phyloP scores from a whole-genome alignment of 169 alveolate genomes.

The Cryptosporidium ubiquitum region DNA sequence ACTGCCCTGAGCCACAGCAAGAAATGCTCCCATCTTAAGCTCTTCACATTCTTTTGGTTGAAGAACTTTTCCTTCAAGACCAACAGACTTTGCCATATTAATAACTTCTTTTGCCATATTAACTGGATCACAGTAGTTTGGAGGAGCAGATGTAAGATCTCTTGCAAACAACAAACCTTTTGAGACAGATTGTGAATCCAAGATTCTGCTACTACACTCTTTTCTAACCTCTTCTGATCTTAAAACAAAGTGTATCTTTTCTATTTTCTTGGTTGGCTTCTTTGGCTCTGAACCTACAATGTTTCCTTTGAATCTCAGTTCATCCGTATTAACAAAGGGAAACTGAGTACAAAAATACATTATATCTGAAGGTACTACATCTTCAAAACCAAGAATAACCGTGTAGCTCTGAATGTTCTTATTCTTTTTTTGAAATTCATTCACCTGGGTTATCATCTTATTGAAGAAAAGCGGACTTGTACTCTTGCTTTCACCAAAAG shows the following conservation, averaged over 20 bases:
- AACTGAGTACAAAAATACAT: conserved; percentile 57
- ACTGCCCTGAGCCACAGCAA: conserved; percentile 90
- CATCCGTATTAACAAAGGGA: conserved; percentile 18
- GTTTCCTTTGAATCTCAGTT: conserved; percentile 36
- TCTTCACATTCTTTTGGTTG: conserved; percentile 85
- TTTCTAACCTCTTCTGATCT: conserved; percentile 1
- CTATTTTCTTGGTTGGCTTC: not conserved
- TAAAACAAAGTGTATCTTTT: not conserved
- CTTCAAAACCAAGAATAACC: conserved; percentile 22
- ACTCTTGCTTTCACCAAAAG: conserved; percentile 5
- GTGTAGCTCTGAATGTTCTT: conserved; percentile 11
- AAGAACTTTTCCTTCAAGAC: conserved; percentile 81
- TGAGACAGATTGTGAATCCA: not conserved
- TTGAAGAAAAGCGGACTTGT: conserved; percentile 6
- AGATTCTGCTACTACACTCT: not conserved
- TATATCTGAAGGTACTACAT: conserved; percentile 11
- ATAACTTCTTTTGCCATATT: conserved; percentile 81
- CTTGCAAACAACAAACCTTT: conserved; percentile 75
- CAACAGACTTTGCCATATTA: conserved; percentile 79
- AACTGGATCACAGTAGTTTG: conserved; percentile 86
- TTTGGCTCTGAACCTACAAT: not conserved
- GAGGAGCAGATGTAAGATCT: conserved; percentile 85
- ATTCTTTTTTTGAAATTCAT: conserved; percentile 17
- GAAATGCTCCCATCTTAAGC: conserved; percentile 88
- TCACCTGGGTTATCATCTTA: not conserved